Conservation (phyloP, 257 asterid species). For the Linderniella brevidens region DNA sequence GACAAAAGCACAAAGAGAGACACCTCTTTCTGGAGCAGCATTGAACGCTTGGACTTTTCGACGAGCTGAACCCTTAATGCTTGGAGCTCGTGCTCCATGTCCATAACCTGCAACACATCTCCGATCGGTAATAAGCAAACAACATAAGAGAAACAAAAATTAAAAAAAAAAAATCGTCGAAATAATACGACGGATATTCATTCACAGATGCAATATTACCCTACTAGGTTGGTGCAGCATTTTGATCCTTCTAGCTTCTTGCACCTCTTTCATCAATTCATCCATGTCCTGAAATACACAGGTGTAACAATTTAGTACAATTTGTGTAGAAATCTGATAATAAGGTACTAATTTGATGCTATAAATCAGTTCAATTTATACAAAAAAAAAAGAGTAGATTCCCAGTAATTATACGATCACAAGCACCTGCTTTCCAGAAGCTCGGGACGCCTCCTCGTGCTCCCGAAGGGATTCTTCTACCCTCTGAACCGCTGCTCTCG, state of each 20-base stretch:
- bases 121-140: neutral
- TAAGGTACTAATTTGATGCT: too few relatives aligned
- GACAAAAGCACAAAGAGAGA: too few relatives aligned
- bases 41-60: slow-evolving; percentile 28
- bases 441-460: slow-evolving; percentile 59
- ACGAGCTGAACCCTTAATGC: slow-evolving; percentile 81
- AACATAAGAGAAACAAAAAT: slow-evolving; percentile 1
- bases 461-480: slow-evolving; percentile 96
- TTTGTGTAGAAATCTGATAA: neutral
- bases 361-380: too few relatives aligned
- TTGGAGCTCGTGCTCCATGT: slow-evolving; percentile 92
- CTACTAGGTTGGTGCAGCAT: slow-evolving; percentile 97
- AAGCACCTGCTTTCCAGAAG: slow-evolving; percentile 79
- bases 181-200: neutral
- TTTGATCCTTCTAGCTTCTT: slow-evolving; percentile 93
- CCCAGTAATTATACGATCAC: neutral
- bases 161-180: neutral
- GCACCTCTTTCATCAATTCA: slow-evolving; percentile 93
- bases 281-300: slow-evolving; percentile 59
- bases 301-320: neutral
- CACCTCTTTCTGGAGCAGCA: slow-evolving; percentile 38
- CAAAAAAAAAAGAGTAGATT: too few relatives aligned
- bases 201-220: slow-evolving; percentile 22
- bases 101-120: slow-evolving; percentile 65
- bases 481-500: slow-evolving; percentile 94